Evolutionary conservation across 805 yeast species (phyloP).

Genomic region (Kluyveromyces aestuarii): DNA sequence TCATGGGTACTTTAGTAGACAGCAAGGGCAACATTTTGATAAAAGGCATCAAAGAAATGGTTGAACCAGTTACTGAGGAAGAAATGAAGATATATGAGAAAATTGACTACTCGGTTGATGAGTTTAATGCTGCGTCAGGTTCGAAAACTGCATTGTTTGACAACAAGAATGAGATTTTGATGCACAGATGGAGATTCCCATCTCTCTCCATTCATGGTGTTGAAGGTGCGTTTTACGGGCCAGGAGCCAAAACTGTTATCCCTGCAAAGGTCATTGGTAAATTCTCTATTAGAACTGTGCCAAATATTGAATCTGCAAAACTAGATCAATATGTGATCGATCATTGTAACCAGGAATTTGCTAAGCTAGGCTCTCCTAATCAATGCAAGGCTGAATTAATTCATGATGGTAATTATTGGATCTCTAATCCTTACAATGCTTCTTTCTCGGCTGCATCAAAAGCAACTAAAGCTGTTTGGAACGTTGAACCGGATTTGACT

Average conservation of each 20-base stretch:
- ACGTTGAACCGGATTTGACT: conserved; percentile 90
- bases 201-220: conserved; percentile 93
- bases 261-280: conserved; percentile 93
- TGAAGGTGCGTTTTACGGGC: conserved; percentile 92
- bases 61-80: conserved; percentile 79
- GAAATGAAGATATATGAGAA: conserved; percentile 75
- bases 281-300: conserved; percentile 95
- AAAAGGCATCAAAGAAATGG: conserved; percentile 89
- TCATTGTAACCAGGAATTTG: conserved; percentile 59
- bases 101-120: conserved; percentile 78
- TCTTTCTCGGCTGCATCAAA: conserved; percentile 87
- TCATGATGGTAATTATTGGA: conserved; percentile 97
- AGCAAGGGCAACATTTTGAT: conserved; percentile 74
- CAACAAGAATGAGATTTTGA: conserved; percentile 74
- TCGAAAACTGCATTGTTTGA: conserved; percentile 73
- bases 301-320: conserved; percentile 75
- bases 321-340: conserved; percentile 70
- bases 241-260: conserved; percentile 97
- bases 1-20: conserved; percentile 71
- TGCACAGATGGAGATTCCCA: conserved; percentile 99
- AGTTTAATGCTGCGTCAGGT: conserved; percentile 82
- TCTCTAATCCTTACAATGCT: conserved; percentile 86
- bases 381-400: conserved; percentile 60
- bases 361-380: conserved; percentile 69
- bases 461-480: conserved; percentile 94